Conservation (phyloP, 2,329 filamentous ascomycete genomes). For the Aspergillus quadricinctus region DNA sequence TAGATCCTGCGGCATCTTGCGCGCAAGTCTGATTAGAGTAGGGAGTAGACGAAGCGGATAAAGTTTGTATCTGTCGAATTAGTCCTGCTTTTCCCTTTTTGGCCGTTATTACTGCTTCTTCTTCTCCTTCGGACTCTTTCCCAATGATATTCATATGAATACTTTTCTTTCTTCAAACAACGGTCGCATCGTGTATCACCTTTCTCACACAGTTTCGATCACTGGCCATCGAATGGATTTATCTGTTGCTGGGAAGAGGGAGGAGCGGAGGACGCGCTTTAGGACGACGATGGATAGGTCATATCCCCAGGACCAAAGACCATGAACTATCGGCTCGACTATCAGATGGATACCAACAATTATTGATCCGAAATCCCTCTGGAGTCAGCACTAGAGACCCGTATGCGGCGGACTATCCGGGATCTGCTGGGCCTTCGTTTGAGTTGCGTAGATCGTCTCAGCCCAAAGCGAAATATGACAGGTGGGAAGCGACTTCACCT, state of each 20-base stretch:
- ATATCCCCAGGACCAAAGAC: not conserved
- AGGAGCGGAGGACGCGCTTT: not conserved
- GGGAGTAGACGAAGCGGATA: not conserved
- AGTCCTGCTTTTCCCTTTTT: not conserved
- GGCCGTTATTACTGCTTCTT: not conserved
- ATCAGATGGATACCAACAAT: not conserved
- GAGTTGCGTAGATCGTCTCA: conserved; percentile 2
- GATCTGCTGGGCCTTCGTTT: conserved; percentile 3
- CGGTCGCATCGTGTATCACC: not conserved
- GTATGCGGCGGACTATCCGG: not conserved
- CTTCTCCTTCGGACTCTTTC: not conserved
- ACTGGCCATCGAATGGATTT: not conserved
- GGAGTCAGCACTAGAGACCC: not conserved
- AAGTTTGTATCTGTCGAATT: not conserved
- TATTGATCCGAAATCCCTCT: not conserved
- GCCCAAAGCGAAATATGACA: conserved; percentile 9
- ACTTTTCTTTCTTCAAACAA: not conserved
- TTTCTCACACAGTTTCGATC: not conserved
- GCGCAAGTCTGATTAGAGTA: not conserved
- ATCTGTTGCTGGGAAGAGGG: not conserved
- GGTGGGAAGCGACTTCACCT: conserved; percentile 11
- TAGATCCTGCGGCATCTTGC: no score
- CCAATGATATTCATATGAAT: not conserved
- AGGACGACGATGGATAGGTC: not conserved
- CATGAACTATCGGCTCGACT: not conserved